Conservation (phyloP, 495 filamentous ascomycete genomes). For the Neurospora sp. region DNA sequence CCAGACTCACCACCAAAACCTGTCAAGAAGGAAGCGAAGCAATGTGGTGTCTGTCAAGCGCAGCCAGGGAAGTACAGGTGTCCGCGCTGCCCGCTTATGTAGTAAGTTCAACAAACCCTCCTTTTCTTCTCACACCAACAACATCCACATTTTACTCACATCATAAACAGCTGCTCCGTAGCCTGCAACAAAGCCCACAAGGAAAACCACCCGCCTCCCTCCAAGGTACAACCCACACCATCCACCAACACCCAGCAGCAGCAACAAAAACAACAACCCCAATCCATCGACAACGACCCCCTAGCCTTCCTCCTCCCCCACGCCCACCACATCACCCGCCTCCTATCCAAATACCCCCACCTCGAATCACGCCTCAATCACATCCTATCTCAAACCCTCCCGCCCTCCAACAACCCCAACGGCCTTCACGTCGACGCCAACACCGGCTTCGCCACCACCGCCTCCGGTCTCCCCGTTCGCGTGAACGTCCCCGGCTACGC, state of each 20-base stretch:
- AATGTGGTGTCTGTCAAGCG: conserved; percentile 50
- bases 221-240: no score
- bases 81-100: conserved; percentile 49
- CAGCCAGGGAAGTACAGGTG: conserved; percentile 56
- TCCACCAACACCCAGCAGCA: not conserved
- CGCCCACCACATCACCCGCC: conserved; percentile 35
- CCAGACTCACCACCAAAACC: conserved; percentile 4
- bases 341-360: conserved; percentile 43
- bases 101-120: conserved; percentile 35
- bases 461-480: not conserved
- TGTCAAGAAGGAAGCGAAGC: conserved; percentile 4
- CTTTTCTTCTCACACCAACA: not conserved
- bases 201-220: conserved; percentile 28
- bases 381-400: conserved; percentile 43
- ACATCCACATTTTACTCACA: no score
- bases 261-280: conserved; percentile 3
- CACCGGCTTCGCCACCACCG: not conserved
- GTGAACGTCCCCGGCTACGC: not conserved
- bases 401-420: conserved; percentile 12
- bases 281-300: conserved; percentile 15
- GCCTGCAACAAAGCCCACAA: conserved; percentile 58
- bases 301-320: conserved; percentile 29
- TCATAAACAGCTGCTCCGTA: conserved; percentile 63
- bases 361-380: conserved; percentile 40
- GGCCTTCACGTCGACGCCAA: not conserved